Conservation (phyloP, 768 basidiomycete genomes). For the Suillus subluteus region DNA sequence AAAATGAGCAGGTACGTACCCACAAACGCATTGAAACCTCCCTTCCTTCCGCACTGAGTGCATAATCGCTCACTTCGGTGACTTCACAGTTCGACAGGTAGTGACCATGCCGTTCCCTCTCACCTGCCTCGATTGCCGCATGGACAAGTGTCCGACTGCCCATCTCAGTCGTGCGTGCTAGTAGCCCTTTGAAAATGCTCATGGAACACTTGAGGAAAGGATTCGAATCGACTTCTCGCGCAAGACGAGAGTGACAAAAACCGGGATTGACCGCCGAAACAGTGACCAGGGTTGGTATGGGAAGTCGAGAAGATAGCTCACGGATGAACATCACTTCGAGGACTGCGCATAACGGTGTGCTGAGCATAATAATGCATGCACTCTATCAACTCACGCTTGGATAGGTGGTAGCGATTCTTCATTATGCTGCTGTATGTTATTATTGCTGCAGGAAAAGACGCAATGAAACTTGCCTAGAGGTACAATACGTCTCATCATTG, state of each 20-base stretch:
- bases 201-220: conserved; percentile 1
- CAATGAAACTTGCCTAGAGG: conserved; percentile 22
- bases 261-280: conserved; percentile 40
- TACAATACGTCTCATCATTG: conserved; percentile 32
- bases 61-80: conserved; percentile 34
- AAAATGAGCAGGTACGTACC: conserved; percentile 26
- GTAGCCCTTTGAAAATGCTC: conserved; percentile 18
- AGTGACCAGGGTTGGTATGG: conserved; percentile 29
- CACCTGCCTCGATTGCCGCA: conserved; percentile 32
- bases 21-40: conserved; percentile 35
- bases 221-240: conserved; percentile 22
- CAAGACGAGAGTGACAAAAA: conserved; percentile 37
- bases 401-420: conserved; percentile 27
- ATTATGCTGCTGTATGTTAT: conserved; percentile 23
- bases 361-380: not conserved
- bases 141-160: conserved; percentile 42
- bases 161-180: conserved; percentile 37
- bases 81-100: conserved; percentile 32
- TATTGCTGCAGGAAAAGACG: conserved; percentile 4
- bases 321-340: conserved; percentile 40
- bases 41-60: conserved; percentile 31
- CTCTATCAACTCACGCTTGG: conserved; percentile 24
- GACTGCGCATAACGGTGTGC: conserved; percentile 22
- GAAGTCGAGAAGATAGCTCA: conserved; percentile 38
- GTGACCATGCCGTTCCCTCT: conserved; percentile 32